These are phyloP conservation scores for Neurospora crassa DNA, from an alignment of 2,329 filamentous ascomycete genomes.

Conservation along the genomic window DNA sequence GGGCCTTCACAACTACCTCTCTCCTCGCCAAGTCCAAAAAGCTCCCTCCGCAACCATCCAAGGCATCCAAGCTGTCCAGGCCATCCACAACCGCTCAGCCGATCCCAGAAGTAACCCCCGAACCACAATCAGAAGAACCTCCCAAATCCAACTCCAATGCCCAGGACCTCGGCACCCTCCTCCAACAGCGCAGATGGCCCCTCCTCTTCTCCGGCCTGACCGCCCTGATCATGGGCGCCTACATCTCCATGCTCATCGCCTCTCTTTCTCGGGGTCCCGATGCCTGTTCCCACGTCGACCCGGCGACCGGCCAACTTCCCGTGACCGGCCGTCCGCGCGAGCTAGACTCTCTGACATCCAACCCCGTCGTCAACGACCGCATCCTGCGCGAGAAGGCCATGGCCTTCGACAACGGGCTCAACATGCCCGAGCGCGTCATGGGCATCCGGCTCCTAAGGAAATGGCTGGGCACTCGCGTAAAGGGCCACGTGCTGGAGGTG, in stretches of 20 bases:
- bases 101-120: neutral
- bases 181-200: constrained; percentile 31
- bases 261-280: constrained; percentile 12
- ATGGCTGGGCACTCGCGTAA: constrained; percentile 36
- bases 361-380: constrained; percentile 4
- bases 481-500: constrained; percentile 51
- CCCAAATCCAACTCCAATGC: neutral
- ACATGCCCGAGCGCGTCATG: constrained; percentile 46
- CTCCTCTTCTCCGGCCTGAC: constrained; percentile 37
- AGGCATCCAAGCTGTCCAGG: neutral
- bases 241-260: constrained; percentile 31
- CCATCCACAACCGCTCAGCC: neutral
- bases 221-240: constrained; percentile 37
- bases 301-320: constrained; percentile 24
- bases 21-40: neutral
- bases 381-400: constrained; percentile 32
- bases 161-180: constrained; percentile 21
- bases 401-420: constrained; percentile 49
- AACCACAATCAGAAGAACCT: neutral
- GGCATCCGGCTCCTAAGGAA: constrained; percentile 43
- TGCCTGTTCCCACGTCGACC: neutral
- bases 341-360: constrained; percentile 21
- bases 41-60: neutral
- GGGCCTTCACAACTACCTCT: neutral
- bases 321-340: constrained; percentile 41